Conservation (phyloP, 129 eudicot species). For the Flaveria linearis region DNA sequence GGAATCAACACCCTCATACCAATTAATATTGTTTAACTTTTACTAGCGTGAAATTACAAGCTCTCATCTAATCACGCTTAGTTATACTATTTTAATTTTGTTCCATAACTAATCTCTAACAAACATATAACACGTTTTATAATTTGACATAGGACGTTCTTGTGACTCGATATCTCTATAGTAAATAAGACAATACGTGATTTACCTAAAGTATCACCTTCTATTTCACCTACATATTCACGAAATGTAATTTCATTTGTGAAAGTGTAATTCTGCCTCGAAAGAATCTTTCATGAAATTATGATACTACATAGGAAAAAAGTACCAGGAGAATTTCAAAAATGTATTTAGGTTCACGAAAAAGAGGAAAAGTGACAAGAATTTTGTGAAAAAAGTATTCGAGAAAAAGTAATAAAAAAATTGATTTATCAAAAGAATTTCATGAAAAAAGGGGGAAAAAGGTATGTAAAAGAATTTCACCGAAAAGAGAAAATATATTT, state of each 20-base stretch:
- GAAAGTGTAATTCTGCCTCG: conserved; percentile 4
- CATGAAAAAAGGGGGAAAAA: background rate
- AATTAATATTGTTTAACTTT: too few species aligned
- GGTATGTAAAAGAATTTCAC: background rate
- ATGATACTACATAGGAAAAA: background rate
- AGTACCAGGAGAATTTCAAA: background rate
- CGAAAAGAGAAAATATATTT: background rate
- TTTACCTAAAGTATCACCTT: background rate
- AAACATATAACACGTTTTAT: background rate
- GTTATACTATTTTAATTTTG: too few species aligned
- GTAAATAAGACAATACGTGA: background rate
- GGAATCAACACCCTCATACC: too few species aligned
- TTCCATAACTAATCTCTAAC: background rate
- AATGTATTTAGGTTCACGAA: conserved; percentile 2
- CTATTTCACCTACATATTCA: background rate
- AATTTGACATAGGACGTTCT: background rate
- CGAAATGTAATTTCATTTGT: background rate
- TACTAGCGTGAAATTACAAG: too few species aligned
- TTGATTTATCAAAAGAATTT: background rate
- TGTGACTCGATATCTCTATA: background rate
- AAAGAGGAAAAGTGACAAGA: conserved; percentile 1
- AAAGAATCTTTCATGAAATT: background rate
- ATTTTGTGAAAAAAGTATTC: conserved; percentile 1
- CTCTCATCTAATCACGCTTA: too few species aligned
- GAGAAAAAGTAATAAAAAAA: background rate